A percentile compares a stretch with the other conserved stretches of the same genome.
phyloP scores from a whole-genome alignment of 306 rosid genomes.

The Myrica gale region DNA sequence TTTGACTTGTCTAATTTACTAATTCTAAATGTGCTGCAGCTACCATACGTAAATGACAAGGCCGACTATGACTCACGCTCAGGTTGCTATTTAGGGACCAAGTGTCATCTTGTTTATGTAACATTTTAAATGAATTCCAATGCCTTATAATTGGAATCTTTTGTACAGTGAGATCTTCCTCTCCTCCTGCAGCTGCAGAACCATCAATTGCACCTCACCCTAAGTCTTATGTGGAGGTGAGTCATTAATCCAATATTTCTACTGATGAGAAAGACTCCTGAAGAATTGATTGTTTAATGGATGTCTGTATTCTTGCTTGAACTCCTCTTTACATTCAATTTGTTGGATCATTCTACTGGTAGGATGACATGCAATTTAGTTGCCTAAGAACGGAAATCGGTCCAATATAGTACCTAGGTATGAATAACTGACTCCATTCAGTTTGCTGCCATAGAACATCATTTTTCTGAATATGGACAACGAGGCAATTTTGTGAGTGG shows the following conservation, averaged over 20 bases:
- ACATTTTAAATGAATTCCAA: constrained; percentile 11
- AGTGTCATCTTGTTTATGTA: not conserved
- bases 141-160: constrained; percentile 17
- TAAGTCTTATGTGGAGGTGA: constrained; percentile 77
- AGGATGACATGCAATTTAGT: not conserved
- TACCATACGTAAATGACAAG: constrained; percentile 60
- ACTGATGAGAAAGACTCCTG: constrained; percentile 7
- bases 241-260: constrained; percentile 20
- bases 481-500: not conserved
- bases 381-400: not conserved
- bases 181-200: constrained; percentile 69
- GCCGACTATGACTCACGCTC: constrained; percentile 53
- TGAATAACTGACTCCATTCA: not conserved
- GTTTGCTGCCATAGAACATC: too few relatives aligned
- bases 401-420: not conserved
- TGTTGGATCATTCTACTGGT: not conserved
- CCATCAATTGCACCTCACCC: constrained; percentile 69
- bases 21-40: constrained; percentile 46
- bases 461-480: too few relatives aligned
- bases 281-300: not conserved
- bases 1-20: constrained; percentile 20
- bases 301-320: not conserved
- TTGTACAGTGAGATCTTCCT: constrained; percentile 75
- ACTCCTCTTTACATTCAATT: not conserved
- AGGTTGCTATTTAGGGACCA: constrained; percentile 46